Evolutionary conservation across 1,284 basidiomycete genomes (phyloP).

Genomic region (Entoloma clypeatum): DNA sequence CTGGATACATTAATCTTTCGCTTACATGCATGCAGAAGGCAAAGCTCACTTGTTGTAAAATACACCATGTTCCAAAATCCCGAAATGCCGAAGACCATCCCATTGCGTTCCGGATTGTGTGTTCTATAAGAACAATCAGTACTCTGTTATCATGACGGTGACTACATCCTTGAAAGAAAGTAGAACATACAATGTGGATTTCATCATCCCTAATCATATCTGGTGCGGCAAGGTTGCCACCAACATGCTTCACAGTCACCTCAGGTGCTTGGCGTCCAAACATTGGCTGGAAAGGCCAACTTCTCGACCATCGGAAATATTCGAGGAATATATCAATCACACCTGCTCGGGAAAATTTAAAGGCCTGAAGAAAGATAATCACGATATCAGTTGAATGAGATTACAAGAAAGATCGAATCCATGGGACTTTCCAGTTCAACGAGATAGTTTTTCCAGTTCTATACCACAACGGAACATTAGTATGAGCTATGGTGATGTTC

Average conservation of each 20-base stretch:
- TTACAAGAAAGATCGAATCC: neutral
- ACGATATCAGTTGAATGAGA: constrained; percentile 4
- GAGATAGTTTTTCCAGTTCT: constrained; percentile 56
- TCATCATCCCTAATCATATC: constrained; percentile 53
- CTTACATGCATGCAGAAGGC: neutral
- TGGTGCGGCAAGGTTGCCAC: no score
- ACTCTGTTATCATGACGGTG: neutral
- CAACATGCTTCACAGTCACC: constrained; percentile 38
- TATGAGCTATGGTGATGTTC: no score
- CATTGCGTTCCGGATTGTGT: constrained; percentile 75
- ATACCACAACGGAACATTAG: constrained; percentile 12
- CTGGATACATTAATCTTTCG: constrained; percentile 27
- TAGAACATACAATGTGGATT: constrained; percentile 54
- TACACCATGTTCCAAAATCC: constrained; percentile 48
- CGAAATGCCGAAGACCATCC: constrained; percentile 68
- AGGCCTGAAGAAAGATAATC: constrained; percentile 41
- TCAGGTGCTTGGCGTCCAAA: constrained; percentile 54
- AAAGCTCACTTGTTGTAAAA: constrained; percentile 59
- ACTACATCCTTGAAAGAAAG: neutral
- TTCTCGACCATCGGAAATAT: neutral
- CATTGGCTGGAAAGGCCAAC: constrained; percentile 40
- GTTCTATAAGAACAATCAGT: constrained; percentile 45
- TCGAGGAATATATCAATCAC: constrained; percentile 8
- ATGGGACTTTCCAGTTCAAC: constrained; percentile 55
- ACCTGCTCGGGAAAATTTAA: constrained; percentile 66